phyloP scores from a whole-genome alignment of 2,329 filamentous ascomycete species.

The Reticulascus tulasneorum region DNA sequence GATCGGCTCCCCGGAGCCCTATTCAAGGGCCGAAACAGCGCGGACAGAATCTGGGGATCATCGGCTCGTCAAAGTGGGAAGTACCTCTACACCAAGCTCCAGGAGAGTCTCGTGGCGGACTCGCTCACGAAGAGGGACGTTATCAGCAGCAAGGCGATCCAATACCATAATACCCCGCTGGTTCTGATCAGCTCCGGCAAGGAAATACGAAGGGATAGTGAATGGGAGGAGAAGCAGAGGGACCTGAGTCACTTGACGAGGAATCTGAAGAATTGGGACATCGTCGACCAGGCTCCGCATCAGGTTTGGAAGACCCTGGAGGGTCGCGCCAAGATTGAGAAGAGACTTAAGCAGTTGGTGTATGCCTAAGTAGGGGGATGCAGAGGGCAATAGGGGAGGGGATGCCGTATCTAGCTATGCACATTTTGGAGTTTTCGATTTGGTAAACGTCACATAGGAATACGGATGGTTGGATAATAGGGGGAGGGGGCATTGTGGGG shows the following conservation, averaged over 20 bases:
- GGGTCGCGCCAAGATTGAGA: slow-evolving; percentile 73
- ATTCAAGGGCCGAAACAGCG: slow-evolving; percentile 73
- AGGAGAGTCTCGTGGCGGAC: slow-evolving; percentile 85
- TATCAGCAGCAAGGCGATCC: slow-evolving; percentile 71
- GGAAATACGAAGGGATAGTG: slow-evolving; percentile 58
- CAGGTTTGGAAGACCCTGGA: slow-evolving; percentile 77
- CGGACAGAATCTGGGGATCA: slow-evolving; percentile 81
- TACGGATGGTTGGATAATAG: background rate
- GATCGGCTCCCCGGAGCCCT: slow-evolving; percentile 76
- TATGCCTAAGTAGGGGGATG: slow-evolving; percentile 13
- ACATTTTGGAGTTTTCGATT: too few relatives aligned
- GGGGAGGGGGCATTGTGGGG: background rate
- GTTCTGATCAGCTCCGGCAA: slow-evolving; percentile 79
- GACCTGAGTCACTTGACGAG: slow-evolving; percentile 78
- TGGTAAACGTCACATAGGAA: too few relatives aligned
- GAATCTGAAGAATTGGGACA: slow-evolving; percentile 78
- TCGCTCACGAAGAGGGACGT: slow-evolving; percentile 84
- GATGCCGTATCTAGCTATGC: too few relatives aligned
- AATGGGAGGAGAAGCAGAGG: slow-evolving; percentile 82
- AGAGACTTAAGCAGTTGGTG: slow-evolving; percentile 69
- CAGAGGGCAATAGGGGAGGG: too few relatives aligned
- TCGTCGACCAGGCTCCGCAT: slow-evolving; percentile 80
- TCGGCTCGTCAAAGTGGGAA: slow-evolving; percentile 77
- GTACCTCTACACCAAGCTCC: slow-evolving; percentile 83
- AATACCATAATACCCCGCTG: slow-evolving; percentile 70